Base-by-base conservation (phyloP, 2,329 filamentous ascomycete species). In the Fusarium continuum region DNA sequence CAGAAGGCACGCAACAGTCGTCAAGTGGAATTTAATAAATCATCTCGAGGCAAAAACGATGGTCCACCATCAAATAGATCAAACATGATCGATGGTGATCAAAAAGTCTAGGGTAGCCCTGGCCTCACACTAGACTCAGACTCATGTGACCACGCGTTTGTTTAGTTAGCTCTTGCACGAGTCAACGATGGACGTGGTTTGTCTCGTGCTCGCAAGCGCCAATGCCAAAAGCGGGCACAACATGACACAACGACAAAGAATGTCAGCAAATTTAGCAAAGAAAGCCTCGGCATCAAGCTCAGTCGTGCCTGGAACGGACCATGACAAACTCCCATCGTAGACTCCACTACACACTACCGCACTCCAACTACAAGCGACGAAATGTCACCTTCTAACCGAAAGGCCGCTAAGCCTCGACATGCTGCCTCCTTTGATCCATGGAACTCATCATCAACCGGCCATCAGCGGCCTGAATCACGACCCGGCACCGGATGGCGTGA, bases 401-500 rank as follows among this genome's bases (percentile, higher is more conserved):
- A 70, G 56, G 74, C 77, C 26, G 77, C 80, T 17, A 72, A 79
- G 43, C 81, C 83, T 19, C 73, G 70, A 29, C 74, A 77, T 70
- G 75, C 76, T 22, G 76, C 77, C 29, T 71, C 72, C 56, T 90
- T 89, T 69, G 88, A 91, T 74, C 82, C 86, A 6, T 91, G 88
- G 87, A 92, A 92, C 76, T 88, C 88, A 13, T 86, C 87, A 11
- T 87, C 89, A 6, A 88, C 89, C 1, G 91, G 91, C 39, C 92
- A 97, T 74, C 93, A 96, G 76, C 84, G 87, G 34, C 86, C 91
- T 35, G 90, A 94, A 57, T 88, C 86, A 56, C 77, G 80, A 4
- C 82, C 89, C 2, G 84, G 85, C 3, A 83, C 84, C 20, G 64
- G 85, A 72, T 96, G 92, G 92, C 87, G 91, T 20, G 82, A 87